Conservation (phyloP, 208 protist species). For the Wallacemonas collosoma region DNA sequence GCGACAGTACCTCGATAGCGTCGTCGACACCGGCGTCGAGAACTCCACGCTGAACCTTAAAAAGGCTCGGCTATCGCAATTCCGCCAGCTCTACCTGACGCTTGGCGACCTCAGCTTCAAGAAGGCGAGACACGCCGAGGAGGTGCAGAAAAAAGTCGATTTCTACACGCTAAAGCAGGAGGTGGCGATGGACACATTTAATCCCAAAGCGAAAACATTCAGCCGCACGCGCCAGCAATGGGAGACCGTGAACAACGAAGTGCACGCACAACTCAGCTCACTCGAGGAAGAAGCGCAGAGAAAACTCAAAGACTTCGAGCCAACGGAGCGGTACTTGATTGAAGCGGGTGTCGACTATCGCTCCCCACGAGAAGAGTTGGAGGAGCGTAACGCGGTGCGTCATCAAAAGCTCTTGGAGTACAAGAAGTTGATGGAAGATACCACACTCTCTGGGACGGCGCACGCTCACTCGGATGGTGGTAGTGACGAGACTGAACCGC, state of each 20-base stretch:
- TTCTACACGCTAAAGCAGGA: conserved; percentile 86
- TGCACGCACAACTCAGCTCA: conserved; percentile 49
- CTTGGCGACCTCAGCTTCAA: conserved; percentile 88
- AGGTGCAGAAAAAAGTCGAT: conserved; percentile 81
- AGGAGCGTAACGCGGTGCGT: conserved; percentile 56
- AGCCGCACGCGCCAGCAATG: conserved; percentile 80
- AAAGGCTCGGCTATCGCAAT: conserved; percentile 74
- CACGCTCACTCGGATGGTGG: neutral
- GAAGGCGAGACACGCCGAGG: conserved; percentile 77
- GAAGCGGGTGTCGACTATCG: conserved; percentile 64
- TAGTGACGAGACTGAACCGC: neutral
- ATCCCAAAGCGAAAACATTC: conserved; percentile 89
- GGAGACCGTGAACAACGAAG: conserved; percentile 57
- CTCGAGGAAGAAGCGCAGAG: conserved; percentile 51
- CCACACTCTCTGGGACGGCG: neutral
- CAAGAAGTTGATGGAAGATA: conserved; percentile 62
- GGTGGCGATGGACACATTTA: conserved; percentile 84
- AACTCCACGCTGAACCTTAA: conserved; percentile 44
- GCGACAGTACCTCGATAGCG: conserved; percentile 40
- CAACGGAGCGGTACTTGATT: conserved; percentile 67
- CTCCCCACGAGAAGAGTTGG: conserved; percentile 70
- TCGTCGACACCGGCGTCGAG: conserved; percentile 33
- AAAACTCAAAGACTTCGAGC: conserved; percentile 67
- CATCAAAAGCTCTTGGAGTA: conserved; percentile 83
- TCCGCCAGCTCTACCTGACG: conserved; percentile 83